Base-by-base conservation (phyloP, 805 yeast genomes). In the Wickerhamomyces subpelliculosus region DNA sequence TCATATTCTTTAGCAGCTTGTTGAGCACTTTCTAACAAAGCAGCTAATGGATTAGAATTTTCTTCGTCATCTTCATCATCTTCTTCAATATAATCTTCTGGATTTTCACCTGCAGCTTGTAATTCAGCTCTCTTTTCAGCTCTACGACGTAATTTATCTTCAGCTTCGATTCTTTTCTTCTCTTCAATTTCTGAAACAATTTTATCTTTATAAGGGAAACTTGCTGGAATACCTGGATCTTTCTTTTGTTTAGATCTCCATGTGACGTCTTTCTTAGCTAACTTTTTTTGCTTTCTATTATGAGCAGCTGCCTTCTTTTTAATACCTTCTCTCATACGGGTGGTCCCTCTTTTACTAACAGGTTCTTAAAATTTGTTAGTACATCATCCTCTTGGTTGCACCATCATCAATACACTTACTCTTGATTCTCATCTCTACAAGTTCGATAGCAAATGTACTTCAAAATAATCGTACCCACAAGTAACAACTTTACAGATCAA, bases 291-390 rank as follows among this genome's bases (percentile, higher is more conserved):
- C 58, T 93, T 93, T 63, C 94, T 79, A 47, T 82, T 74, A 52
- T 89, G 90, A 8, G 97, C 96, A 30, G 90, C 75, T 3, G 95
- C 89, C 65, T 93, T 93, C 76, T 88, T 93, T 69, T 86, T 84
- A 60, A 93, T 88, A 46, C 98, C 98, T 62, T 89, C 96, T 57
- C 88, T 79, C 85, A 89, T 78, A 62, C 94, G 87, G 54, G 97
- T 90, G 57, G 93, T 75, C 37, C 80, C 72, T 67, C 97, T 79
- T 65, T 90, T 93, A 43, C 95, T 84, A 28, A 88, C 81, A 28
- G 58, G 58, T 37, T 51, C 43, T 40, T 7, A 30, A 31, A 25
- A 32, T 14, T 3, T 4, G 36, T 32, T 32, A 23, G 33, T 22
- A 9, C 8, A 11, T 19, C 8, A 25, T 5, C 6, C 16, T 25